Percentiles rank a stretch among this genome's conserved stretches.
Conservation (phyloP, 148 eudicot species). For the Salicornia ramosissima region DNA sequence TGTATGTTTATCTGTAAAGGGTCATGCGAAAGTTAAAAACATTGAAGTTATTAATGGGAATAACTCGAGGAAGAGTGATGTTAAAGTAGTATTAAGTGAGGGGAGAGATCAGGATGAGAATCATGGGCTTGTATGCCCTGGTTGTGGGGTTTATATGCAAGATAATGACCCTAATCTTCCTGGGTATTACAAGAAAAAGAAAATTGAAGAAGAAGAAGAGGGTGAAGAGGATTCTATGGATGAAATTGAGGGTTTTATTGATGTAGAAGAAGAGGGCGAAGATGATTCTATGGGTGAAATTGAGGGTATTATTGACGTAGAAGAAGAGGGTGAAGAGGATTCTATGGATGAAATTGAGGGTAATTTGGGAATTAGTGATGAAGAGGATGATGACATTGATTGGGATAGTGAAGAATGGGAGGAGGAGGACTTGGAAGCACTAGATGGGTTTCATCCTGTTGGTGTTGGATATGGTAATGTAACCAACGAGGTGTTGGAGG, state of each 20-base stretch:
- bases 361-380: conserved; percentile 35
- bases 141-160: conserved; percentile 98
- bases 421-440: conserved; percentile 42
- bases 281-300: conserved; percentile 30
- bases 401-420: conserved; percentile 86
- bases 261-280: no score
- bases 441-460: conserved; percentile 67
- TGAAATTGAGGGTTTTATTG: conserved; percentile 33
- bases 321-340: conserved; percentile 22
- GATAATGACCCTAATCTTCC: conserved; percentile 72
- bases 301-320: conserved; percentile 36
- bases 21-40: conserved; percentile 34
- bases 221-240: conserved; percentile 32
- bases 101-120: conserved; percentile 84
- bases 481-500: conserved; percentile 56
- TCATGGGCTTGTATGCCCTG: conserved; percentile 70
- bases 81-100: conserved; percentile 60
- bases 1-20: conserved; percentile 46
- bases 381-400: conserved; percentile 35
- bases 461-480: conserved; percentile 84
- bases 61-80: conserved; percentile 33
- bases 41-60: conserved; percentile 33
- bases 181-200: conserved; percentile 64
- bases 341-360: conserved; percentile 41
- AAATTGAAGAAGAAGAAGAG: not conserved